These are phyloP conservation scores for Ogataea sp. DNA, from an alignment of 805 yeast species.

Conservation along the genomic window DNA sequence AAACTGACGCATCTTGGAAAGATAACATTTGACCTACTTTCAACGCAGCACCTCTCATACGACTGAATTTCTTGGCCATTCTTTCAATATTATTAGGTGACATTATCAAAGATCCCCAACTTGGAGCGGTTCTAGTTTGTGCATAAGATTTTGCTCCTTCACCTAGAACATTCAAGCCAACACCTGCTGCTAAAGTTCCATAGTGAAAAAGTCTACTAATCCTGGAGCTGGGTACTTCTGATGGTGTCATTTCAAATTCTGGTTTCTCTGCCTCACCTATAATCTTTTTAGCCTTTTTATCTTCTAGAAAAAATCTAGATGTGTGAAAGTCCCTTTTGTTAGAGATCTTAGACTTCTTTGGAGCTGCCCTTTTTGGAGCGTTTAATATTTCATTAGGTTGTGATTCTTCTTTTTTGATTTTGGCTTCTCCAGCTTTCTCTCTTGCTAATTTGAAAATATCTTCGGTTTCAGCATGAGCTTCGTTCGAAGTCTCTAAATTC, in stretches of 20 bases:
- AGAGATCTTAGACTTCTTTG: constrained; percentile 6
- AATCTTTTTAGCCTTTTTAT: constrained; percentile 1
- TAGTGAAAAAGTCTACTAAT: constrained; percentile 88
- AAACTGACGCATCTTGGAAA: constrained; percentile 80
- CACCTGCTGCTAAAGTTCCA: constrained; percentile 86
- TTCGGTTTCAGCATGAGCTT: constrained; percentile 8
- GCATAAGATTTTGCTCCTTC: constrained; percentile 70
- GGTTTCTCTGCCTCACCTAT: constrained; percentile 27
- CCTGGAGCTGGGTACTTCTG: constrained; percentile 81
- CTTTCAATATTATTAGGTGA: constrained; percentile 81
- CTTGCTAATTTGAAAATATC: constrained; percentile 27
- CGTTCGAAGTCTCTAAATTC: constrained; percentile 5
- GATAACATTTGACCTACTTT: constrained; percentile 96
- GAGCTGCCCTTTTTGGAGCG: constrained; percentile 13
- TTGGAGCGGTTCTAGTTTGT: constrained; percentile 32
- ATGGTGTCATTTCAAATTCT: constrained; percentile 43
- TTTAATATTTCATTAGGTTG: constrained; percentile 3
- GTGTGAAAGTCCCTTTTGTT: constrained; percentile 15
- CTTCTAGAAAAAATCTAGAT: neutral
- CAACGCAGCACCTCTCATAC: constrained; percentile 98
- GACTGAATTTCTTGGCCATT: constrained; percentile 77
- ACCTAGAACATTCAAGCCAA: constrained; percentile 75
- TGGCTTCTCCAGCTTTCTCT: constrained; percentile 20
- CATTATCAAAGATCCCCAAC: constrained; percentile 52
- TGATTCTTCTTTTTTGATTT: constrained; percentile 8